These are phyloP conservation scores for Malus hybrid DNA, from an alignment of 331 rosid genomes.

Conservation along the genomic window DNA sequence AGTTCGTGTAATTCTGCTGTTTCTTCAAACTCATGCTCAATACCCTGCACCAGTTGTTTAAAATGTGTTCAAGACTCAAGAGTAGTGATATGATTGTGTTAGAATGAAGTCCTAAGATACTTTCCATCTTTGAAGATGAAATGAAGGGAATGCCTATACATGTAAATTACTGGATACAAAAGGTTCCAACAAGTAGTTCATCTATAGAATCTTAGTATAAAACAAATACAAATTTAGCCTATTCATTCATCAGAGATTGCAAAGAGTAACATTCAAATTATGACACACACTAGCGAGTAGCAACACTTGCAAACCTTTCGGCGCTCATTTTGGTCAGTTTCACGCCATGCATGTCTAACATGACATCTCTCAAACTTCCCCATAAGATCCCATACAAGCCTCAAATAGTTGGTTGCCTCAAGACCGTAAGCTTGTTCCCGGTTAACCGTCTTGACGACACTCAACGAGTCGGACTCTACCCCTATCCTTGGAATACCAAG, in stretches of 20 bases:
- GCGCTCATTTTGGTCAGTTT: too few species aligned
- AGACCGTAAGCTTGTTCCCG: too few species aligned
- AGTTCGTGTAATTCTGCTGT: slow-evolving; percentile 50
- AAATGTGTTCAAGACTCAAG: slow-evolving; percentile 1
- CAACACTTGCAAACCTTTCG: too few species aligned
- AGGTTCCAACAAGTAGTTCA: background rate
- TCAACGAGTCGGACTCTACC: too few species aligned
- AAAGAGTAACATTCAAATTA: too few species aligned
- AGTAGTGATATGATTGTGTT: background rate
- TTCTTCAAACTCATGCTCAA: slow-evolving; percentile 52
- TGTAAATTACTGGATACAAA: background rate
- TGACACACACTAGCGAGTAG: too few species aligned
- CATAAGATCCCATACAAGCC: background rate
- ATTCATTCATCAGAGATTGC: too few species aligned
- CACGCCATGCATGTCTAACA: too few species aligned
- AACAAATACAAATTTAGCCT: slow-evolving; percentile 8
- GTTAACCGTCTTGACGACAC: too few species aligned
- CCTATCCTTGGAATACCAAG: slow-evolving; percentile 17
- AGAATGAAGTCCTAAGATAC: background rate
- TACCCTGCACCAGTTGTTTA: slow-evolving; percentile 42
- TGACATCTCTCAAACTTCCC: background rate
- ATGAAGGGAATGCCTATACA: background rate
- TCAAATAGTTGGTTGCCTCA: too few species aligned
- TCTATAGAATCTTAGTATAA: background rate
- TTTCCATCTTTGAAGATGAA: background rate